Evolutionary conservation across 2,329 filamentous ascomycete species (phyloP).

Genomic region (Thielaviopsis musarum): DNA sequence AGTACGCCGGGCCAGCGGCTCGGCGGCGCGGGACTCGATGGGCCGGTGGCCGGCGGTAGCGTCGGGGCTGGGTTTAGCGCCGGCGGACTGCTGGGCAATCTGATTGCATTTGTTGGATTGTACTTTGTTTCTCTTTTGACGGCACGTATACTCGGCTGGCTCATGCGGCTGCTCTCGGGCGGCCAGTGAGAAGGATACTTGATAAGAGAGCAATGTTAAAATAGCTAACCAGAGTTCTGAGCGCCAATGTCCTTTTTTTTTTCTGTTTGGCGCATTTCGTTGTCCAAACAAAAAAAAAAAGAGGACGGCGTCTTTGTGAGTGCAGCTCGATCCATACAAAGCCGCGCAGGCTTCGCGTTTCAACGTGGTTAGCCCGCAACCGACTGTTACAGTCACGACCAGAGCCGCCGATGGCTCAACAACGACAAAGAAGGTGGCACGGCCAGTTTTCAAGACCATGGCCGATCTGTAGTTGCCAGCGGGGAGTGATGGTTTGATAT

Average conservation of each 20-base stretch:
- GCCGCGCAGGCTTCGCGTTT: conserved; percentile 42
- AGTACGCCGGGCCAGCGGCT: conserved; percentile 40
- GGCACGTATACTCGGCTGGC: conserved; percentile 23
- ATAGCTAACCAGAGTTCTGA: neutral
- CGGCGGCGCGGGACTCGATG: conserved; percentile 23
- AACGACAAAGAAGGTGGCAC: conserved; percentile 18
- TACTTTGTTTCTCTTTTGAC: conserved; percentile 46
- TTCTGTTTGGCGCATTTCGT: neutral
- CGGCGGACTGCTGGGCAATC: conserved; percentile 24
- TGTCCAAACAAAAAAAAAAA: neutral
- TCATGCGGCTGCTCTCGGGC: neutral
- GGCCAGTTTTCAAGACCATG: conserved; percentile 32
- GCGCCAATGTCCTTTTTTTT: neutral
- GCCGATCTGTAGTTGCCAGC: conserved; percentile 29
- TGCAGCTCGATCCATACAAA: conserved; percentile 43
- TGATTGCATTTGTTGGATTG: conserved; percentile 38
- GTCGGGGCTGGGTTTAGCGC: conserved; percentile 24
- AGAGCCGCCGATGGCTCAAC: conserved; percentile 13
- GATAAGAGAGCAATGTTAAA: neutral
- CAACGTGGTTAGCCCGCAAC: conserved; percentile 31
- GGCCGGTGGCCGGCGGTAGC: conserved; percentile 14
- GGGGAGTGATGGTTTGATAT: conserved; percentile 13
- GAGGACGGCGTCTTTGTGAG: neutral
- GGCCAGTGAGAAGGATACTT: neutral
- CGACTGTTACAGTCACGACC: conserved; percentile 12